These are phyloP conservation scores for Poa pratensis DNA, from an alignment of 176 grass and related monocot genomes.

Conservation along the genomic window DNA sequence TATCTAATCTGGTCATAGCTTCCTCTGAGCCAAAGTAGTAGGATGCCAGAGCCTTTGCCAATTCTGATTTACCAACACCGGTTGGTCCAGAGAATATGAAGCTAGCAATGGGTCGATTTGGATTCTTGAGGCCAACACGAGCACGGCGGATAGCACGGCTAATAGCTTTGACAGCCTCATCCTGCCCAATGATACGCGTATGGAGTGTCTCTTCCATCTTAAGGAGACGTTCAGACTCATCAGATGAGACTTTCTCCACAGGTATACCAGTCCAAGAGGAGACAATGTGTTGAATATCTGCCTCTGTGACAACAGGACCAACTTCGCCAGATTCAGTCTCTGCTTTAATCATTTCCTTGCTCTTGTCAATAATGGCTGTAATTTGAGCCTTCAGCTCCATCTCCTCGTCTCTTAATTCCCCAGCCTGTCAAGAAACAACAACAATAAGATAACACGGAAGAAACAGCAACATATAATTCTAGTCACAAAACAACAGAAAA, in stretches of 20 bases:
- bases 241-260: conserved; percentile 92
- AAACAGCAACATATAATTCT: not conserved
- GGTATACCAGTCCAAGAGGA: conserved; percentile 97
- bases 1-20: conserved; percentile 95
- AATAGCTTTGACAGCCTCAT: conserved; percentile 97
- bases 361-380: conserved; percentile 80
- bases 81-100: conserved; percentile 99
- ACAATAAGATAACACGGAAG: conserved; percentile 18
- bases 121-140: conserved; percentile 93
- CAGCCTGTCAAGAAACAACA: conserved; percentile 60
- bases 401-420: conserved; percentile 76
- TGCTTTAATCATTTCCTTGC: conserved; percentile 90
- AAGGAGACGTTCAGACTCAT: conserved; percentile 90
- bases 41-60: conserved; percentile 83
- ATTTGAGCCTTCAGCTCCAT: conserved; percentile 92
- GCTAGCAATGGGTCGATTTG: conserved; percentile 91
- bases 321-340: conserved; percentile 83
- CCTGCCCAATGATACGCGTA: conserved; percentile 90
- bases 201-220: conserved; percentile 98
- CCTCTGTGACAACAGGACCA: conserved; percentile 83
- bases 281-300: conserved; percentile 95
- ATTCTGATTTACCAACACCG: conserved; percentile 96
- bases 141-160: conserved; percentile 92
- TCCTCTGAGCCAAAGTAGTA: conserved; percentile 97
- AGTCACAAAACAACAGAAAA: conserved; percentile 1